Conservation (phyloP, 495 filamentous ascomycete species). For the Neurospora terricola region DNA sequence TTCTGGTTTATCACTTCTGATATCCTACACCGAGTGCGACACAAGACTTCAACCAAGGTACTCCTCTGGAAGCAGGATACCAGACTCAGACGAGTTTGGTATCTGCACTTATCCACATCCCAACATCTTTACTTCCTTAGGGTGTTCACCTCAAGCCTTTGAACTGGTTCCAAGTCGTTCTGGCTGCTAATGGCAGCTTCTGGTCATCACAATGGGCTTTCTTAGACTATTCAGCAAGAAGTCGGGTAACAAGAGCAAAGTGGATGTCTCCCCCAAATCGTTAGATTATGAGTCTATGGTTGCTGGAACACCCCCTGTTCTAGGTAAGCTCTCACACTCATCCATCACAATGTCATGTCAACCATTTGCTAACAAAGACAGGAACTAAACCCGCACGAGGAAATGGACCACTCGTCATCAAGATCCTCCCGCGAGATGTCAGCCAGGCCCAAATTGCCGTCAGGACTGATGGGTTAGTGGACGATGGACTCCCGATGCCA, state of each 20-base stretch:
- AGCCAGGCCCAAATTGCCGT: conserved; percentile 12
- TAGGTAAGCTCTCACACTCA: conserved; percentile 24
- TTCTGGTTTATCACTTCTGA: not conserved
- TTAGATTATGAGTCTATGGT: conserved; percentile 20
- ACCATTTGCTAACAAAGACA: conserved; percentile 16
- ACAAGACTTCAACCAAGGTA: not conserved
- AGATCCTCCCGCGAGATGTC: conserved; percentile 21
- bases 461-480: not conserved
- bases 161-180: not conserved
- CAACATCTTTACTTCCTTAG: not conserved
- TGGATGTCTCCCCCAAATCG: conserved; percentile 15
- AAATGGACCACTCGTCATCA: conserved; percentile 19
- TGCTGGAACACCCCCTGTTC: conserved; percentile 18
- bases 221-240: conserved; percentile 31
- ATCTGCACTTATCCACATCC: not conserved
- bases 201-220: conserved; percentile 29
- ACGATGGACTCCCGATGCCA: not conserved
- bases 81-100: not conserved
- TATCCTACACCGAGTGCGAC: not conserved
- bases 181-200: conserved; percentile 14
- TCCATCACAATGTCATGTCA: conserved; percentile 14
- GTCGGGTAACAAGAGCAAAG: conserved; percentile 14
- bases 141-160: not conserved
- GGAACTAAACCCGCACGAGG: conserved; percentile 23
- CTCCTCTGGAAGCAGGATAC: not conserved